phyloP scores from a whole-genome alignment of 768 basidiomycete genomes.

The Tricholoma flavovirens region DNA sequence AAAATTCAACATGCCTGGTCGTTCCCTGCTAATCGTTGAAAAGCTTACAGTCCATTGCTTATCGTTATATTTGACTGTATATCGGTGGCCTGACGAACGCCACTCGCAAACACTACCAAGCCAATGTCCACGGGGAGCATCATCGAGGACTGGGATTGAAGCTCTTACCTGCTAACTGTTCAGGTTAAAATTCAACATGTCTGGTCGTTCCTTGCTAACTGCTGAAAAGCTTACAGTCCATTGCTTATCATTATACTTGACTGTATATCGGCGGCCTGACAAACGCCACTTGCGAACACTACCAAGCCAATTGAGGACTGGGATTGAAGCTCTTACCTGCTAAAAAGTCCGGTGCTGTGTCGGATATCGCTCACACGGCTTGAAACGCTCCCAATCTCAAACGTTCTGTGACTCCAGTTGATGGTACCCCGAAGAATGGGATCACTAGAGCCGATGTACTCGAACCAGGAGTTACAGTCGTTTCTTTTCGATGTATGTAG shows the following conservation, averaged over 20 bases:
- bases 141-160: too few species aligned
- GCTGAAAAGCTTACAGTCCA: constrained; percentile 5
- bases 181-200: neutral
- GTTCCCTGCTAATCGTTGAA: neutral
- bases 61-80: constrained; percentile 3
- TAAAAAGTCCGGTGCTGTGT: neutral
- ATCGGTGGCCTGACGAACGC: constrained; percentile 8
- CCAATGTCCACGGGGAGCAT: too few species aligned
- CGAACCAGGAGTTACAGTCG: neutral
- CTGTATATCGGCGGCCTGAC: constrained; percentile 6
- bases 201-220: neutral
- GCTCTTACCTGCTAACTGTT: neutral
- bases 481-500: neutral
- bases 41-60: constrained; percentile 7
- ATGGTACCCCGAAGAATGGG: constrained; percentile 4
- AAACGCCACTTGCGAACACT: constrained; percentile 11
- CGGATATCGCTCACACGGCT: constrained; percentile 4
- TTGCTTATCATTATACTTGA: constrained; percentile 3
- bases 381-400: constrained; percentile 5
- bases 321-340: neutral
- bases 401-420: constrained; percentile 7
- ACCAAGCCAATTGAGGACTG: too few species aligned
- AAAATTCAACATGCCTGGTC: neutral
- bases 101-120: constrained; percentile 8
- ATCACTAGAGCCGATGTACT: neutral